Conservation (phyloP, 352 stramenopile genomes). For the Elongisporangium prolatum region DNA sequence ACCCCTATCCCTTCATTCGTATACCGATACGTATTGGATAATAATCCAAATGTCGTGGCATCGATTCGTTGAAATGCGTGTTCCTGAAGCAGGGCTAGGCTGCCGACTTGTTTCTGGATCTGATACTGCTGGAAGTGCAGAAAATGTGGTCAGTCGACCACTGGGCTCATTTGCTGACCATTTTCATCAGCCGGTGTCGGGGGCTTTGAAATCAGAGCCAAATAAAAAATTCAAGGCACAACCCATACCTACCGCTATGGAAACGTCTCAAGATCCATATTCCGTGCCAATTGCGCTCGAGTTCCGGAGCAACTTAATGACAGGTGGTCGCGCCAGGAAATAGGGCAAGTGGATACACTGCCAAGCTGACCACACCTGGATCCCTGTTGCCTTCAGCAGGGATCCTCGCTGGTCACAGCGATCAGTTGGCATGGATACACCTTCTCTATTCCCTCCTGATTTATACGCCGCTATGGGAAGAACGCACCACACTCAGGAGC, state of each 20-base stretch:
- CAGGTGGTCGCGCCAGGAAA: not conserved
- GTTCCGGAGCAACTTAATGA: not conserved
- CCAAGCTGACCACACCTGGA: not conserved
- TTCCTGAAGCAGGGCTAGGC: not conserved
- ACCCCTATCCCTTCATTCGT: not conserved
- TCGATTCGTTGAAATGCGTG: not conserved
- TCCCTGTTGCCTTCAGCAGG: not conserved
- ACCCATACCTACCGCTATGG: not conserved
- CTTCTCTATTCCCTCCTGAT: not conserved
- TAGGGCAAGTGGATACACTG: not conserved
- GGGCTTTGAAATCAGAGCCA: not conserved
- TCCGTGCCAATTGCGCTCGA: not conserved
- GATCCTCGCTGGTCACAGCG: not conserved
- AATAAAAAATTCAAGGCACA: not conserved
- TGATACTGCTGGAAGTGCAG: not conserved
- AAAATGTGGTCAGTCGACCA: not conserved
- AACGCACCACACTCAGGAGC: not conserved
- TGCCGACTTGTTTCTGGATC: not conserved
- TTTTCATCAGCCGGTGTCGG: not conserved
- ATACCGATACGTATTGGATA: not conserved
- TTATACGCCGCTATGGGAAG: not conserved
- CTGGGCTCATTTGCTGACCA: not conserved
- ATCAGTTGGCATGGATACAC: not conserved
- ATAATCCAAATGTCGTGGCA: not conserved
- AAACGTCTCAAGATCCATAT: not conserved